Percentiles rank a stretch among this genome's conserved stretches.
phyloP scores from a whole-genome alignment of 169 alveolate genomes.

The Eimeria necatrix region DNA sequence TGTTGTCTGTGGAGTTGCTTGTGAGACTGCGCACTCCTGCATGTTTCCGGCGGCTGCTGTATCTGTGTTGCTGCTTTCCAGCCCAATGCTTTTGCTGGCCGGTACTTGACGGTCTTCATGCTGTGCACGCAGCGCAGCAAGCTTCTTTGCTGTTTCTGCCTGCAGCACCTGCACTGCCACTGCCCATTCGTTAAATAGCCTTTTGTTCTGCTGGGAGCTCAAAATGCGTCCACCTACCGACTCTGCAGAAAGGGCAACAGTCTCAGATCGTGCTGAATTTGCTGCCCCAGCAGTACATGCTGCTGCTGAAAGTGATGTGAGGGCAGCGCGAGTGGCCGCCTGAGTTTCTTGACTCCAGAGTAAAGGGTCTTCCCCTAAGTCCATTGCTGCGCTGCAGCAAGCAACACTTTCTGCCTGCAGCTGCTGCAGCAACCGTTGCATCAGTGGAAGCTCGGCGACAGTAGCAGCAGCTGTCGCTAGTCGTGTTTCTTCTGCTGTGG shows the following conservation, averaged over 20 bases:
- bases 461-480: slow-evolving; percentile 41
- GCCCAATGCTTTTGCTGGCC: slow-evolving; percentile 3
- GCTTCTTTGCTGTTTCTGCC: slow-evolving; percentile 17
- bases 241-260: background rate
- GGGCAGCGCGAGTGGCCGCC: slow-evolving; percentile 30
- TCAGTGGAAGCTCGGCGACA: slow-evolving; percentile 49
- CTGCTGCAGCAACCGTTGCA: slow-evolving; percentile 62
- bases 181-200: slow-evolving; percentile 13
- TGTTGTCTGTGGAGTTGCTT: background rate
- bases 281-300: slow-evolving; percentile 2
- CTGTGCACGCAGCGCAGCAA: slow-evolving; percentile 24
- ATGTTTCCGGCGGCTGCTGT: background rate
- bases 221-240: background rate
- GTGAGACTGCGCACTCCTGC: background rate
- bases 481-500: slow-evolving; percentile 12
- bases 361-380: background rate
- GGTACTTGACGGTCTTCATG: background rate
- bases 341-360: slow-evolving; percentile 33
- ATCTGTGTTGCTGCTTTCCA: background rate
- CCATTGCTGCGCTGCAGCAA: slow-evolving; percentile 51
- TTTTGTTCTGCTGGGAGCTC: slow-evolving; percentile 9
- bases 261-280: background rate
- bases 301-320: slow-evolving; percentile 24
- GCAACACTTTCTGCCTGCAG: slow-evolving; percentile 44
- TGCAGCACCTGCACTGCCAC: slow-evolving; percentile 23